These are phyloP conservation scores for Pseudoneurospora amorphoporcata DNA, from an alignment of 495 filamentous ascomycete species.

Conservation along the genomic window DNA sequence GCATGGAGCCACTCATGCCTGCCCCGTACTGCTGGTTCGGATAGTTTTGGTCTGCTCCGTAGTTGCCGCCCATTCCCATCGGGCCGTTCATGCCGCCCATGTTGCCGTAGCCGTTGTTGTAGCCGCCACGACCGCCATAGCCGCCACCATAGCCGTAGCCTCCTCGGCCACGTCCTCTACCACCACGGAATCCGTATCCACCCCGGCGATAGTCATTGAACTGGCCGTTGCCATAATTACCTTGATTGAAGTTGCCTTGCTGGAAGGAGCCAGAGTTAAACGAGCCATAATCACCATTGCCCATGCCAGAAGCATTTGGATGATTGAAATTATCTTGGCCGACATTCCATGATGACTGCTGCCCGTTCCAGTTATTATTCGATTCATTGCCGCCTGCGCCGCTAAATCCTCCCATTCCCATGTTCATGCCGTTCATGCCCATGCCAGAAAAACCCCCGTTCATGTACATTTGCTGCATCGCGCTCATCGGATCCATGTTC, in stretches of 20 bases:
- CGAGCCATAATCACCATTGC: slow-evolving; percentile 69
- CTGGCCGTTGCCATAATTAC: slow-evolving; percentile 51
- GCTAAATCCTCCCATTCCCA: slow-evolving; percentile 65
- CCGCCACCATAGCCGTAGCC: slow-evolving; percentile 36
- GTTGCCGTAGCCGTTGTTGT: slow-evolving; percentile 7
- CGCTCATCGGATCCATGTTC: slow-evolving; percentile 72
- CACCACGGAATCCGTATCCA: slow-evolving; percentile 37
- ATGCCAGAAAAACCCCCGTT: slow-evolving; percentile 69
- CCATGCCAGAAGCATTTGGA: slow-evolving; percentile 66
- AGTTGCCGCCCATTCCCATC: slow-evolving; percentile 24
- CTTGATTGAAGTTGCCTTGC: slow-evolving; percentile 45
- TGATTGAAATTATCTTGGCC: slow-evolving; percentile 57
- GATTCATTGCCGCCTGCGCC: slow-evolving; percentile 38
- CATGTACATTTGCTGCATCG: slow-evolving; percentile 76
- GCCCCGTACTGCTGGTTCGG: slow-evolving; percentile 11
- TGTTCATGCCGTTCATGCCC: slow-evolving; percentile 89
- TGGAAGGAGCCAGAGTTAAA: slow-evolving; percentile 61
- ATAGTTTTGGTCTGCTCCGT: slow-evolving; percentile 23
- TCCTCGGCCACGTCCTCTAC: slow-evolving; percentile 54
- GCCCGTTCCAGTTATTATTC: slow-evolving; percentile 54
- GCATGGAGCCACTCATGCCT: slow-evolving; percentile 6
- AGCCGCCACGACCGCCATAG: slow-evolving; percentile 41
- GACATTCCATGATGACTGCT: slow-evolving; percentile 64
- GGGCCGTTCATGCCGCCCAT: slow-evolving; percentile 6
- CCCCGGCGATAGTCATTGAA: slow-evolving; percentile 54